Base-by-base conservation (phyloP, 2,329 filamentous ascomycete genomes). In the Parafenestella ontariensis region DNA sequence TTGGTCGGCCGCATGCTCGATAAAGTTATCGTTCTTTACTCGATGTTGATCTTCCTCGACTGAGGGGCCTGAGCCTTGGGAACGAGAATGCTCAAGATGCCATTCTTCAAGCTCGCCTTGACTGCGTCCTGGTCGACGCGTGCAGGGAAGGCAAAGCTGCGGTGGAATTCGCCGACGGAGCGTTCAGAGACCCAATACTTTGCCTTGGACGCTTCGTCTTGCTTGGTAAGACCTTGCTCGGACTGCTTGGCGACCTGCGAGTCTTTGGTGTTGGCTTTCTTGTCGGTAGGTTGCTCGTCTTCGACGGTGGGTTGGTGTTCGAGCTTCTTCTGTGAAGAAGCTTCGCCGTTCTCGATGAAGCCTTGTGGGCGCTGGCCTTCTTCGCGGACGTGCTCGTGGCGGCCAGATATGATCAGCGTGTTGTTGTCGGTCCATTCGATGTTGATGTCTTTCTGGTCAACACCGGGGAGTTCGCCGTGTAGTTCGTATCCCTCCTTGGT, bases 351-450 rank as follows among this genome's bases (percentile, higher is more conserved):
- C 59, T 86, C 82, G 49, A 86, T 76, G 44, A 66, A 34, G 13
- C 31, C 44, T 77, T 80, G 24, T 13, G 83, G 78, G 28, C 83
- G 76, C 2, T 81, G 78, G 54, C 84, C 84, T 34, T 85, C 77
- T 55, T 85, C 83, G 75, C 85, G 83, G 61, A 79, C 79, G 62
- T 87, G 85, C 77, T 92, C 89, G 51, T 86, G 83, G 60, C 82
- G 85, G 69, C 91, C 91, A 53, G 85, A 85, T 72, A 95, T 81
- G 59, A 86, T 82, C 39, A 94, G 79, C 15, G 89, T 92, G 78
- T 90, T 87, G 37, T 83, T 81, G 71, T 94, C 90, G 54, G 86
- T 87, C 81, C 93, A 94, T 71, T 94, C 90, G 71, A 94, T 89
- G 71, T 83, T 80, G 69, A 95, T 80, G 68, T 92, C 81, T 65